Evolutionary conservation across 331 rosid genomes (phyloP).

Genomic region (Quercus lobata): DNA sequence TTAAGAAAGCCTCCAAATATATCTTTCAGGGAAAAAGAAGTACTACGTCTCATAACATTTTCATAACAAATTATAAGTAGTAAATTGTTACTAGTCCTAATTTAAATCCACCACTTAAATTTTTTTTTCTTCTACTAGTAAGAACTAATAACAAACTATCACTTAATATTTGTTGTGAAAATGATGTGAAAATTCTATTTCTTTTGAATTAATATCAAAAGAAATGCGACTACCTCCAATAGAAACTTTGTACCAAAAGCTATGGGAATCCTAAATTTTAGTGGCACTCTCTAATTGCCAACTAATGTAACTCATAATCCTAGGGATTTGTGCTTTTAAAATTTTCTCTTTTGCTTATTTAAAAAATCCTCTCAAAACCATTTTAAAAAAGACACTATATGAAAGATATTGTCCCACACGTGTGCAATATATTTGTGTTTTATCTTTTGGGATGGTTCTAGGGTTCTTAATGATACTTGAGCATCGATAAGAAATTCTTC

Average conservation of each 20-base stretch:
- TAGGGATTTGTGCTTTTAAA: neutral
- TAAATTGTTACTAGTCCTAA: too few relatives aligned
- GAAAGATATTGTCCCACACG: too few relatives aligned
- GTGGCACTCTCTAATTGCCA: neutral
- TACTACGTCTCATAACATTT: too few relatives aligned
- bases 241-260: neutral
- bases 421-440: neutral
- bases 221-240: neutral
- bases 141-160: rapidly evolving
- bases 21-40: too few relatives aligned
- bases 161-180: too few relatives aligned
- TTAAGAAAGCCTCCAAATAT: too few relatives aligned
- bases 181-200: too few relatives aligned
- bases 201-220: neutral
- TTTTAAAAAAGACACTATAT: neutral
- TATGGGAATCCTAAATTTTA: neutral
- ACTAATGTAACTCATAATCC: too few relatives aligned
- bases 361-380: neutral
- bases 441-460: neutral
- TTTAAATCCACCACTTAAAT: rapidly evolving
- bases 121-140: too few relatives aligned
- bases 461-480: neutral
- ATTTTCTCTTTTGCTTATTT: neutral
- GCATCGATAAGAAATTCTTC: neutral
- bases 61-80: too few relatives aligned